Conservation (phyloP, 2,329 filamentous ascomycete species). For the Fusarium euwallaceae region DNA sequence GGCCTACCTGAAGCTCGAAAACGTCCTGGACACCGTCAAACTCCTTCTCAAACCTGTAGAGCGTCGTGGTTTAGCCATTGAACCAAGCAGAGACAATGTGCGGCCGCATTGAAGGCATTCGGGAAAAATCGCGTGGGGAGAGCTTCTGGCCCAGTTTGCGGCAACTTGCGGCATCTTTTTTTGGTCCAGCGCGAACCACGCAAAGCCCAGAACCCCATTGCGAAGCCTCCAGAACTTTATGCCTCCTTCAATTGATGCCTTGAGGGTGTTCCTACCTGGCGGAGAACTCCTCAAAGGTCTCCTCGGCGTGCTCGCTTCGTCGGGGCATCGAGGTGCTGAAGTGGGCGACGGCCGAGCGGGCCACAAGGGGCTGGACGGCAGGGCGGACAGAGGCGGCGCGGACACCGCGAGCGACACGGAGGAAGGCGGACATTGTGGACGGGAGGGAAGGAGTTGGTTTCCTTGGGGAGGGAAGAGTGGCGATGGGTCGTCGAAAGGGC, state of each 20-base stretch:
- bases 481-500: constrained; percentile 39
- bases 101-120: constrained; percentile 45
- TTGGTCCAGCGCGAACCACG: constrained; percentile 20
- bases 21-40: constrained; percentile 98
- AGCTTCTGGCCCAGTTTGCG: constrained; percentile 39
- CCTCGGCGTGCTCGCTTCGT: constrained; percentile 81
- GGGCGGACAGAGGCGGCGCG: constrained; percentile 72
- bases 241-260: constrained; percentile 26
- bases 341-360: constrained; percentile 67
- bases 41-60: constrained; percentile 95
- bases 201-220: constrained; percentile 7
- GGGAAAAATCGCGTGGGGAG: constrained; percentile 46
- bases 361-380: constrained; percentile 67
- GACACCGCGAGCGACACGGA: constrained; percentile 79
- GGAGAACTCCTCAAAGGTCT: constrained; percentile 99
- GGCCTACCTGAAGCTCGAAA: constrained; percentile 95
- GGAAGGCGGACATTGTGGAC: constrained; percentile 75
- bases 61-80: constrained; percentile 48
- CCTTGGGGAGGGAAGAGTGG: constrained; percentile 35
- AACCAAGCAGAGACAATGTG: constrained; percentile 28
- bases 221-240: constrained; percentile 10
- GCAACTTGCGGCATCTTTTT: constrained; percentile 45
- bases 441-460: constrained; percentile 42
- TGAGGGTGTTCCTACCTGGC: constrained; percentile 78
- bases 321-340: constrained; percentile 74